These are phyloP conservation scores for Auxenochlorella protothecoides DNA, from an alignment of 139 green algal species.

Conservation along the genomic window DNA sequence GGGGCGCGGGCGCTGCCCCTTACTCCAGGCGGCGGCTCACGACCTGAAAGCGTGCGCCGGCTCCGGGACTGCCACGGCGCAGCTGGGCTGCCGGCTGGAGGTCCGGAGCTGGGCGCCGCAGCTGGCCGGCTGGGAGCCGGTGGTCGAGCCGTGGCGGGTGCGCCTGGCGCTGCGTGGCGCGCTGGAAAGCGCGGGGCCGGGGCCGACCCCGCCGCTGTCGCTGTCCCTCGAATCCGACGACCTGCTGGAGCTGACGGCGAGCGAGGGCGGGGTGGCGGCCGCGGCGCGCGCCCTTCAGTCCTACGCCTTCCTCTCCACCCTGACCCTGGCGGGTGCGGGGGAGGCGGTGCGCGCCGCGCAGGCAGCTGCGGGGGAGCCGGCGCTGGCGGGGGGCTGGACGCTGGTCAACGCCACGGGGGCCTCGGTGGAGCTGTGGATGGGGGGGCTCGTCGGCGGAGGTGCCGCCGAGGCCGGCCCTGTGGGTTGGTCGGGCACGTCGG, in stretches of 20 bases:
- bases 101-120: slow-evolving; percentile 32
- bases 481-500: neutral
- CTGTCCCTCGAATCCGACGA: slow-evolving; percentile 8
- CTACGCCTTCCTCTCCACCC: no score
- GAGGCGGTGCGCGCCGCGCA: neutral
- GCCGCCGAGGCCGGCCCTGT: neutral
- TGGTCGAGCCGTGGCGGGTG: slow-evolving; percentile 55
- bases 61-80: no score
- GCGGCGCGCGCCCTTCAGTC: neutral
- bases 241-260: slow-evolving; percentile 40
- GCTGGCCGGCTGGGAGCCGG: slow-evolving; percentile 50
- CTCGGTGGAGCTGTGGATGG: slow-evolving; percentile 20
- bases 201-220: no score
- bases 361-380: neutral
- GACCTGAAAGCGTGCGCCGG: no score
- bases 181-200: neutral
- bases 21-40: no score
- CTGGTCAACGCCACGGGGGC: slow-evolving; percentile 29
- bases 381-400: slow-evolving; percentile 12
- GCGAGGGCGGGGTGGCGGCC: slow-evolving; percentile 10
- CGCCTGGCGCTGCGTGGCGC: neutral
- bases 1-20: neutral
- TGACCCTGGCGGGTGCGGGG: no score
- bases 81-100: slow-evolving; percentile 11
- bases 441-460: neutral